These are phyloP conservation scores for Anethum foeniculum DNA, from an alignment of 140 eudicot genomes.

Conservation along the genomic window DNA sequence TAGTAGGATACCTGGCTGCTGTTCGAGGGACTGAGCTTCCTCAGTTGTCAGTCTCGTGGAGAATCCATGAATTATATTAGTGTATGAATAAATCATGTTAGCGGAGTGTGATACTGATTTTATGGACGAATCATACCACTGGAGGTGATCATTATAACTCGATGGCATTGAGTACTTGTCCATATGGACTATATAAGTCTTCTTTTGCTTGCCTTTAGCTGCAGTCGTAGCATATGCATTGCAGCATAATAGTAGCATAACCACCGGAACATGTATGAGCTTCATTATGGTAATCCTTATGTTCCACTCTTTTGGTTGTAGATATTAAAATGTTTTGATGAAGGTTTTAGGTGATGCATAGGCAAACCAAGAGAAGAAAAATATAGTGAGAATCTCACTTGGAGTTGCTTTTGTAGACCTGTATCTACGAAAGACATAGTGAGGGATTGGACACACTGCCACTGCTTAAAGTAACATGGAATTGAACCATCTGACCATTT, in stretches of 20 bases:
- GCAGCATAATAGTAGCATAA: constrained; percentile 23
- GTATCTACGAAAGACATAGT: constrained; percentile 19
- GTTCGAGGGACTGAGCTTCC: constrained; percentile 48
- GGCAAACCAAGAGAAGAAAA: background rate
- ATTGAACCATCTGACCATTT: constrained; percentile 8
- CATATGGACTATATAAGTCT: constrained; percentile 66
- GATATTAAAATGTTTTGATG: background rate
- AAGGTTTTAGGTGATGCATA: background rate
- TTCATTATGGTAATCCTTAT: constrained; percentile 18
- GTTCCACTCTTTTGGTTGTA: background rate
- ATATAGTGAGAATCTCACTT: background rate
- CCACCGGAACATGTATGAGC: constrained; percentile 20
- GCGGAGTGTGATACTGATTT: constrained; percentile 41
- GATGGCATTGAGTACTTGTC: constrained; percentile 56
- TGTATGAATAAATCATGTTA: constrained; percentile 54
- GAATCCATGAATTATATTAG: constrained; percentile 61
- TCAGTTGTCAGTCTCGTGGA: constrained; percentile 46
- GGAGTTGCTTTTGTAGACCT: constrained; percentile 14
- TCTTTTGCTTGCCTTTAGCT: constrained; percentile 13
- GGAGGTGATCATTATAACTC: constrained; percentile 38
- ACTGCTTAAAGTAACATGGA: constrained; percentile 13
- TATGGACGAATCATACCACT: constrained; percentile 59
- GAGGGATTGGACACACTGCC: constrained; percentile 33
- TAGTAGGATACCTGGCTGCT: constrained; percentile 47
- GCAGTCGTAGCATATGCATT: constrained; percentile 26